These are phyloP conservation scores for Tremella yokohamensis DNA, from an alignment of 768 basidiomycete species.

Conservation along the genomic window DNA sequence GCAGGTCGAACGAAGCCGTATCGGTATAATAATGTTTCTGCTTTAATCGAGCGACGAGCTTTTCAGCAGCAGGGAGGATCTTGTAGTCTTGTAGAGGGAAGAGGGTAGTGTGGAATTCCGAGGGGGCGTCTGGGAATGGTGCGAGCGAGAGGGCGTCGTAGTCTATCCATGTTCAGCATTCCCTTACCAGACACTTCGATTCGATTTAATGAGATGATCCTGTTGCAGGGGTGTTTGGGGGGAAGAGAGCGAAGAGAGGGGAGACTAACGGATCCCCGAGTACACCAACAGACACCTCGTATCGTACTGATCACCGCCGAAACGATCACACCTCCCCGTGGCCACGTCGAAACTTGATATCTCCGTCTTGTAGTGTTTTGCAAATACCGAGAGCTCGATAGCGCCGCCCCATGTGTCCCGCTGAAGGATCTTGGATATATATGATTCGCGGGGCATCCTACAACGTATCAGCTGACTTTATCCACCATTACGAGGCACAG, in stretches of 20 bases:
- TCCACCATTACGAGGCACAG: no score
- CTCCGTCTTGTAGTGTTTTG: slow-evolving; percentile 75
- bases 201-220: background rate
- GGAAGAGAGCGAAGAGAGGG: background rate
- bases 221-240: background rate
- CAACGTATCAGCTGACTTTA: slow-evolving; percentile 10
- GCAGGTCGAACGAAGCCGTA: slow-evolving; percentile 82
- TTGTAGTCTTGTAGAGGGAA: slow-evolving; percentile 59
- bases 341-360: slow-evolving; percentile 89
- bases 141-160: slow-evolving; percentile 87
- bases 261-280: slow-evolving; percentile 69
- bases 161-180: slow-evolving; percentile 49
- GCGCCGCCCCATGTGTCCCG: slow-evolving; percentile 90
- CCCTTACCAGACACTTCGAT: no score
- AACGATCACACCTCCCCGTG: slow-evolving; percentile 81
- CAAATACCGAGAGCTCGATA: slow-evolving; percentile 76
- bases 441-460: slow-evolving; percentile 61
- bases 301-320: slow-evolving; percentile 59
- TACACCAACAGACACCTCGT: slow-evolving; percentile 73
- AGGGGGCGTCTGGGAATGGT: slow-evolving; percentile 68
- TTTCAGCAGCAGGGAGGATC: slow-evolving; percentile 55
- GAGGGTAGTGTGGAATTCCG: slow-evolving; percentile 84
- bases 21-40: slow-evolving; percentile 83
- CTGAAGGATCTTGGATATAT: slow-evolving; percentile 75
- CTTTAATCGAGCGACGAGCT: slow-evolving; percentile 69